Evolutionary conservation across 768 basidiomycete species (phyloP), one percentile per base, ranked within the genome.

Genomic region (Boletus patriciae): DNA sequence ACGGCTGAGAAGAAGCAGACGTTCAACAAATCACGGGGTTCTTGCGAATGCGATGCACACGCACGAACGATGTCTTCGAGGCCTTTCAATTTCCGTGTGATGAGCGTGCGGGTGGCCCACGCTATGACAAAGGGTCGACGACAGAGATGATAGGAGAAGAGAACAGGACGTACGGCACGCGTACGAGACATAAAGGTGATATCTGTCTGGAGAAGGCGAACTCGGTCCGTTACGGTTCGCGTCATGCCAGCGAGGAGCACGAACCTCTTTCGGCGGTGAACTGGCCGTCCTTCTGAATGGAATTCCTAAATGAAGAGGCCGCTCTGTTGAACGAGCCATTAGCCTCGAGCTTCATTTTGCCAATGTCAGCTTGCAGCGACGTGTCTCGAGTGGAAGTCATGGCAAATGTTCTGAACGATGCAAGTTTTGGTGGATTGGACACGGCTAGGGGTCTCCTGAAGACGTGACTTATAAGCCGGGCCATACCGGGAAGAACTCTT

Each of bases 61-160:
- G 68, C 61, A 92, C 94, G 77, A 57, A 99, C 83, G 58, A 91
- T 75, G 25, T 87, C 80, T 61, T 98, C 90, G 23, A 99, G 79
- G 2, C 95, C 94, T 71, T 99, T 99, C 64, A 98, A 80, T 73
- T 93, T 86, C 62, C 95, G 82, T 4, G 88, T 78, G 63, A 98
- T 97, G 59, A 97, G 77, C 5, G 94, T 83, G 62, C 96, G 82
- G 25, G 93, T 92, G 0, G 96, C 96, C 96, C 95, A 98, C 10
- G 96, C 89, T 91, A 45, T 12, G 40, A 44, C 11, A n/a, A 18
- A 11, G 23, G 44, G 27, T 27, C 19, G 13, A 23, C 29, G 27
- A 37, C 1, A 6, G 31, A 2, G 12, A 12, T 3, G 13, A 0
- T 3, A 16, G 12, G 25, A 6, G 31, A 33, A 6, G 16, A 25